Conservation (phyloP, 495 filamentous ascomycete genomes). For the Penicillium arizonense region DNA sequence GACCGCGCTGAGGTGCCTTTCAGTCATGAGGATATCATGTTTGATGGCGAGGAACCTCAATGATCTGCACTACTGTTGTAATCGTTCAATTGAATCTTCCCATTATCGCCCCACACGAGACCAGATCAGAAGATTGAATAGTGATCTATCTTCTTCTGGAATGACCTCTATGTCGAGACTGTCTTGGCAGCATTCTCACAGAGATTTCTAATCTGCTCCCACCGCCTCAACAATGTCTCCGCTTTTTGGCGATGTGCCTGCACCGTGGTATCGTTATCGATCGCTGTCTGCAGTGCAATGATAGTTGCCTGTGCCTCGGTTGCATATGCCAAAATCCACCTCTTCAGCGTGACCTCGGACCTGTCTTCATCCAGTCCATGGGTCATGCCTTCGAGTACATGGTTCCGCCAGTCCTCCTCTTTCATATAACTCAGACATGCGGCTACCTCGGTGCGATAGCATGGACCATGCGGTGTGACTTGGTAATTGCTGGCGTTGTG, state of each 20-base stretch:
- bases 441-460: constrained; percentile 73
- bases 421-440: constrained; percentile 51
- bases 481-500: constrained; percentile 53
- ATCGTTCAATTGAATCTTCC: neutral
- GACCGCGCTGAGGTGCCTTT: constrained; percentile 37
- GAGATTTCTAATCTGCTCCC: constrained; percentile 50
- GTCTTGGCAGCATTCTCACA: constrained; percentile 30
- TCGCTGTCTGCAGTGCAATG: constrained; percentile 27
- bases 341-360: constrained; percentile 33
- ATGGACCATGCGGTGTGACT: constrained; percentile 58
- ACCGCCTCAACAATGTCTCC: constrained; percentile 45
- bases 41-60: constrained; percentile 8
- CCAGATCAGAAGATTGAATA: neutral
- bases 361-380: constrained; percentile 31
- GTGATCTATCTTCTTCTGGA: neutral
- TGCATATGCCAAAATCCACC: constrained; percentile 39
- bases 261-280: constrained; percentile 23
- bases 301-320: constrained; percentile 36
- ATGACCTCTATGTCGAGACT: constrained; percentile 14
- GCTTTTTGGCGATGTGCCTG: constrained; percentile 23
- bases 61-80: neutral
- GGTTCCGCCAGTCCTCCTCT: constrained; percentile 43
- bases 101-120: neutral
- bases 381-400: constrained; percentile 40
- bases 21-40: constrained; percentile 19